Evolutionary conservation across 306 rosid species (phyloP), one percentile per base, ranked within the genome.

Genomic region (Hippophae gyantsensis): DNA sequence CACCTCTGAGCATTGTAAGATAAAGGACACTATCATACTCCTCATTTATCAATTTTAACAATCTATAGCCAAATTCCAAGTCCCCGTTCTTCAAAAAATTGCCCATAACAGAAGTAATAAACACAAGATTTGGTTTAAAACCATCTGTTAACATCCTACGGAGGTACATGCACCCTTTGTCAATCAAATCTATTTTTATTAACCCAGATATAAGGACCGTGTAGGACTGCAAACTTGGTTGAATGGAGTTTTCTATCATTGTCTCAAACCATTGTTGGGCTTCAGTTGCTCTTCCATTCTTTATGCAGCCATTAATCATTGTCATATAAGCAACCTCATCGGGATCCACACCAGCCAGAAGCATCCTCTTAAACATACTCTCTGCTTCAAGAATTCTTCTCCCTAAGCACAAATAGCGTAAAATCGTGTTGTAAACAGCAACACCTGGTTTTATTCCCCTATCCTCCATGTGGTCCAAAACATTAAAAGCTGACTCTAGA

Each of bases 181-280:
- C 69, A 71, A 57, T 67, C 84, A 74, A 71, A 54, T 69, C 58
- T 56, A 45, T 64, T 64, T 74, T 74, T 18, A 74, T 69, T 55
- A 79, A 64, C 11, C 78, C 77, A 71, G 70, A 67, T 32, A 79
- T 68, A 9, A 79, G 72, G 50, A 65, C 64, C n/a, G 77, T 79
- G 66, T 74, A 74, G 18, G 71, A 71, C 74, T 5, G 57, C 69
- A 73, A 67, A 59, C 78, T 52, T 68, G 84, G 80, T 58, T 56
- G 60, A 14, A 79, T 68, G 40, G 78, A 74, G 52, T 71, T 71
- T 25, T 74, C 64, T 12, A 67, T 56, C 84, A 79, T 79, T 60
- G 55, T 64, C 52, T 74, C 75, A 64, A 74, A 74, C 61, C 71
- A 74, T 48, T 67, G 61, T 41, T 38, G 54, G 41, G 78, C 84